phyloP scores from a whole-genome alignment of 345 rosid genomes.

The Hibiscus tridactylites region DNA sequence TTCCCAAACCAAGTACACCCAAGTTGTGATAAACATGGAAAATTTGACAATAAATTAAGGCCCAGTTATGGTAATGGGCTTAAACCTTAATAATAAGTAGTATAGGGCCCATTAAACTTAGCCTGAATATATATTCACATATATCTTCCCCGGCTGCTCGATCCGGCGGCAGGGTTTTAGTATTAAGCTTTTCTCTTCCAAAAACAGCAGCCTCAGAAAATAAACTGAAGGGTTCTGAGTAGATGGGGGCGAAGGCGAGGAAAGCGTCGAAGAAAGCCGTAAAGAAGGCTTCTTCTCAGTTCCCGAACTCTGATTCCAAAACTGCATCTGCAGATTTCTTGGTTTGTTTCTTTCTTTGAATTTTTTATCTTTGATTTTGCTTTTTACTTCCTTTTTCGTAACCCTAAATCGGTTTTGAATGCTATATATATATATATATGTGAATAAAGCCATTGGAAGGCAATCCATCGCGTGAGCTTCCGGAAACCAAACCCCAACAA shows the following conservation, averaged over 20 bases:
- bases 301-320: constrained; percentile 19
- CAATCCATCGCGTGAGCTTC: constrained; percentile 51
- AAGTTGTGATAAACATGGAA: too few species aligned
- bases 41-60: neutral
- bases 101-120: neutral
- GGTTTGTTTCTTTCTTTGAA: constrained; percentile 31
- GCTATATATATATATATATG: neutral
- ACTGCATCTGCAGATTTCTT: constrained; percentile 54
- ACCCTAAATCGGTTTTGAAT: neutral
- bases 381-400: neutral
- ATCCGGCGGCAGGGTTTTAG: neutral
- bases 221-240: neutral
- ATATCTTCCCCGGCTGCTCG: neutral
- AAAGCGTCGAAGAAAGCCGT: constrained; percentile 52
- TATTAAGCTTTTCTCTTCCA: neutral
- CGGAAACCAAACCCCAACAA: constrained; percentile 25
- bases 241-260: constrained; percentile 73
- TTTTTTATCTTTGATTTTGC: neutral
- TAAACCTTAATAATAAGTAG: neutral
- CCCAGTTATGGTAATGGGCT: neutral
- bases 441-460: constrained; percentile 67
- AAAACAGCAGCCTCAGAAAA: neutral
- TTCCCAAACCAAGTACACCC: too few species aligned
- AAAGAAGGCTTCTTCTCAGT: constrained; percentile 41
- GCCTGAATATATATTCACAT: neutral